Evolutionary conservation across 148 eudicot species (phyloP).

Genomic region (Oxyria digyna): DNA sequence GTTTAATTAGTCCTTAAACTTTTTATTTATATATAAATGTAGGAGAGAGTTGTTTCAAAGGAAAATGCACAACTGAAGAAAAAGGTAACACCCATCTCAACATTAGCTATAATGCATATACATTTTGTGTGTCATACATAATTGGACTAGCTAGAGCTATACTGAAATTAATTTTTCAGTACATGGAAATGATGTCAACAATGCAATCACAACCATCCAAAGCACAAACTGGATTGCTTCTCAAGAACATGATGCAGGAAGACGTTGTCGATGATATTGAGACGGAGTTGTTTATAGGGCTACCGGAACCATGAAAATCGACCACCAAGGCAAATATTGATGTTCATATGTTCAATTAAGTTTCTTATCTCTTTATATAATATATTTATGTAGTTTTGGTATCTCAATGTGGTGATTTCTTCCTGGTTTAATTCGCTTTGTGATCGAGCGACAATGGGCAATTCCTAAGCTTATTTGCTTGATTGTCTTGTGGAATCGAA

Average conservation of each 20-base stretch:
- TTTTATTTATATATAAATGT: neutral
- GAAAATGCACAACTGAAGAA: slow-evolving; percentile 6
- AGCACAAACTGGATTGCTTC: neutral
- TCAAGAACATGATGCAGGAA: neutral
- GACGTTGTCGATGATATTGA: neutral
- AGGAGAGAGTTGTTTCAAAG: slow-evolving; percentile 1
- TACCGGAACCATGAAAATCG: neutral
- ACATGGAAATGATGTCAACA: neutral
- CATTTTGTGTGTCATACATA: neutral
- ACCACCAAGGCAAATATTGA: neutral
- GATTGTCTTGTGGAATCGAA: too few species aligned
- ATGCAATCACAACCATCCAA: neutral
- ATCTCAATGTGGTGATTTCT: too few species aligned
- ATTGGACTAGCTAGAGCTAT: too few species aligned
- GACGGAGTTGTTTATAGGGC: slow-evolving; percentile 2
- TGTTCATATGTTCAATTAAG: neutral
- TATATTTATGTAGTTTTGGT: too few species aligned
- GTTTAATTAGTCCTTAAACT: neutral
- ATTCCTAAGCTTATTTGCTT: too few species aligned
- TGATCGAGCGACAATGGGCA: too few species aligned
- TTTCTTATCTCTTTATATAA: neutral
- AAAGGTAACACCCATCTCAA: neutral
- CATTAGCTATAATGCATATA: neutral
- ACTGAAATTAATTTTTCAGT: neutral
- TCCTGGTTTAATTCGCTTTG: too few species aligned